Conservation (phyloP, 2,329 filamentous ascomycete species). For the Trichoderma cornu-damae region DNA sequence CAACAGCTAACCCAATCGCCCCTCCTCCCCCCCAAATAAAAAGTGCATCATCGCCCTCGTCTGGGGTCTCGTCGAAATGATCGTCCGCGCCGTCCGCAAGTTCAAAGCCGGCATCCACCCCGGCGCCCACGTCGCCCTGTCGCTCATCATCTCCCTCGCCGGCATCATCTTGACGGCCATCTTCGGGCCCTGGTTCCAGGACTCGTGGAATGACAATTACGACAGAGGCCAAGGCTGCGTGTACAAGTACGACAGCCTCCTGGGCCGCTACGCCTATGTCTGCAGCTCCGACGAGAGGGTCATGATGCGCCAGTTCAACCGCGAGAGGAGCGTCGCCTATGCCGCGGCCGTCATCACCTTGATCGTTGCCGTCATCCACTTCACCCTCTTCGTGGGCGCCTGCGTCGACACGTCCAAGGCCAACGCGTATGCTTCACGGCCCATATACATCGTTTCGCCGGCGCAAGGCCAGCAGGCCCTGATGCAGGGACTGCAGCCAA, state of each 20-base stretch:
- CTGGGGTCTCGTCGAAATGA: constrained; percentile 37
- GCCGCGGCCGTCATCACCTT: constrained; percentile 19
- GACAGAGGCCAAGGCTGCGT: background rate
- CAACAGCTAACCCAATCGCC: background rate
- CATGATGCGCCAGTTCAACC: background rate
- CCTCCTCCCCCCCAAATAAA: background rate
- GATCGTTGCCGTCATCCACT: constrained; percentile 26
- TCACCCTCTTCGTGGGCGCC: constrained; percentile 38
- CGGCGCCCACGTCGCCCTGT: constrained; percentile 40
- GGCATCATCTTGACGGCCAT: constrained; percentile 27
- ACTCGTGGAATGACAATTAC: constrained; percentile 15
- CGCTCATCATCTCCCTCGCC: constrained; percentile 39
- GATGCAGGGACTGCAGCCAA: background rate
- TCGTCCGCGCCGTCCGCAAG: constrained; percentile 33
- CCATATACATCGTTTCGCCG: constrained; percentile 27
- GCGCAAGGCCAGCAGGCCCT: constrained; percentile 22
- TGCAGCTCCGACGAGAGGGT: background rate
- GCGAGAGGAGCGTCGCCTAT: constrained; percentile 22
- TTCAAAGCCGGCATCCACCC: constrained; percentile 38
- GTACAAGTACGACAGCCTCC: background rate
- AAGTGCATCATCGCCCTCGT: constrained; percentile 36
- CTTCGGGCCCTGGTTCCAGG: constrained; percentile 20
- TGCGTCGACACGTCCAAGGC: constrained; percentile 36
- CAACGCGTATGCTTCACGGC: constrained; percentile 24
- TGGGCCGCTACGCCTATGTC: background rate